phyloP scores from a whole-genome alignment of 371 early-diverging fungal genomes.

The Chytridium lagenaria region DNA sequence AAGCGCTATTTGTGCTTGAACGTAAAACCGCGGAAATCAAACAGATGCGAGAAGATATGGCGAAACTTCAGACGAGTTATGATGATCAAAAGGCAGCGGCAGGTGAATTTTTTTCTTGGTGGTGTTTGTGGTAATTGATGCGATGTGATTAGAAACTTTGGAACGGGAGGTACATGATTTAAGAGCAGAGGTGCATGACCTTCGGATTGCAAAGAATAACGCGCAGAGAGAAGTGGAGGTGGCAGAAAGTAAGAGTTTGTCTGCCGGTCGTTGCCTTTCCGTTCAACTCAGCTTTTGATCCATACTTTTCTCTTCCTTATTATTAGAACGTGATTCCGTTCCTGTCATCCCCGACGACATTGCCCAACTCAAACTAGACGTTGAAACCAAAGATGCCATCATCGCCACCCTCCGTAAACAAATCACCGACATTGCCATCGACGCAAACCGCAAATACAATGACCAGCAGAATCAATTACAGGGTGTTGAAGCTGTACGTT shows the following conservation, averaged over 20 bases:
- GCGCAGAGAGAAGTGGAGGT: conserved; percentile 41
- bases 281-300: neutral
- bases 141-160: conserved; percentile 29
- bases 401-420: conserved; percentile 42
- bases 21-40: conserved; percentile 51
- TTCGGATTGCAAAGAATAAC: conserved; percentile 40
- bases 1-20: conserved; percentile 54
- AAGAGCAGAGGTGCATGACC: conserved; percentile 40
- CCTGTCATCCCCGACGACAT: conserved; percentile 37
- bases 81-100: conserved; percentile 42
- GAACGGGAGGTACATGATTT: conserved; percentile 38
- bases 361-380: conserved; percentile 30
- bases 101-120: conserved; percentile 29
- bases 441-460: conserved; percentile 56
- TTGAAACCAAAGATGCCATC: conserved; percentile 39
- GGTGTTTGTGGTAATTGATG: neutral
- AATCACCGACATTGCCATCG: conserved; percentile 55
- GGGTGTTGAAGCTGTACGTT: conserved; percentile 58
- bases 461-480: conserved; percentile 64
- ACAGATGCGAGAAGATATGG: conserved; percentile 50
- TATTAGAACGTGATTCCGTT: conserved; percentile 24
- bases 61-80: conserved; percentile 33
- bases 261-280: neutral
- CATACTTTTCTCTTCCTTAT: neutral
- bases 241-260: conserved; percentile 18